These are phyloP conservation scores for Prunus armeniaca DNA, from an alignment of 306 rosid species.

Conservation along the genomic window DNA sequence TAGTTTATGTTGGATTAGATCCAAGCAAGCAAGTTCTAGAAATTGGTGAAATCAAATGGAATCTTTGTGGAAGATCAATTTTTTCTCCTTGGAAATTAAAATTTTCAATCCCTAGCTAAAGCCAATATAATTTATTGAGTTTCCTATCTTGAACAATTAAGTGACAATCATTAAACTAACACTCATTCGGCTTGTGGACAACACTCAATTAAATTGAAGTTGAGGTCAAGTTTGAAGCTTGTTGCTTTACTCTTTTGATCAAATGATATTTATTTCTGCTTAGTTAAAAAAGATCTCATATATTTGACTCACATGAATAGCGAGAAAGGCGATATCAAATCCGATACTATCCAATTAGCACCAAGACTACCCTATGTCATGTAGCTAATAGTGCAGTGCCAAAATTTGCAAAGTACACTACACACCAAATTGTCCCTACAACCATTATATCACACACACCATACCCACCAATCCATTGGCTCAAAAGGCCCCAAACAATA, in stretches of 20 bases:
- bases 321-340: no score
- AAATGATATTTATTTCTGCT: no score
- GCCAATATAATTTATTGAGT: background rate
- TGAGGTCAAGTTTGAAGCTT: background rate
- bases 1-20: background rate
- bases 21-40: background rate
- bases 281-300: no score
- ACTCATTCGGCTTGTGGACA: background rate
- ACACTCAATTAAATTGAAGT: background rate
- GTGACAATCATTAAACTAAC: background rate
- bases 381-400: background rate
- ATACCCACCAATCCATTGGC: background rate
- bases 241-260: no score
- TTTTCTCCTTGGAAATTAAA: no score
- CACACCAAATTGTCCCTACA: conserved; percentile 3
- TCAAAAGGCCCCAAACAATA: conserved; percentile 3
- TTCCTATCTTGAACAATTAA: background rate
- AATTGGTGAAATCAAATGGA: background rate
- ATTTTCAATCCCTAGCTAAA: background rate
- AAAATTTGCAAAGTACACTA: background rate
- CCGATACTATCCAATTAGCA: no score
- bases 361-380: background rate
- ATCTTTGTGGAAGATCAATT: background rate
- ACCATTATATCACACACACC: conserved; percentile 5
- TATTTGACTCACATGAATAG: no score